Base-by-base conservation (phyloP, 140 eudicot genomes). In the Cichorium intybus region DNA sequence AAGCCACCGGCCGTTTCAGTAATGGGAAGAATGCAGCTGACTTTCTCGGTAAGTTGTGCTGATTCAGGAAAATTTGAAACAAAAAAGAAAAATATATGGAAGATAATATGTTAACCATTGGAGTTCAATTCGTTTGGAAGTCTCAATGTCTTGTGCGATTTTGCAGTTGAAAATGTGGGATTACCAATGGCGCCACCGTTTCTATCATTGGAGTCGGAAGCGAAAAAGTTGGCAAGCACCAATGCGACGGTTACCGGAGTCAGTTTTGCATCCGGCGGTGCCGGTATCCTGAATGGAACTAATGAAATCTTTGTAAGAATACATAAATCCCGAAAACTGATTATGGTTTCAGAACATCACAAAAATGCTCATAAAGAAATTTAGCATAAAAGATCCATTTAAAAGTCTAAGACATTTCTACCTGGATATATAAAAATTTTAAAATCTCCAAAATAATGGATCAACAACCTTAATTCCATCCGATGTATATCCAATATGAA, bases 211-310 rank as follows among this genome's bases (percentile, higher is more conserved):
- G 22, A 1, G 51, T 55, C 52, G 21, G 45, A 60, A 33, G 15
- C 48, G 16, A 45, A 49, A 22, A 37, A 53, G 26, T 12, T 56
- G 27, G 64, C 8, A 33, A 34, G 48, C 8, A 43, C 35, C 50
- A 17, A 53, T 17, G 45, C 54, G 26, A 75, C 71, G 5, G 49
- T 65, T 7, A 75, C 79, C 31, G 95, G 95, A 22, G 95, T 81
- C 39, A 86, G 61, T 75, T 89, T 89, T 70, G 97, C 97, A 23
- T 89, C 97, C 0, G 97, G 95, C 21, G 97, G 97, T 15, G 89
- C 97, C 5, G 95, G 92, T 39, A 75, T 89, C 72, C 71, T 84
- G 33, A 72, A 81, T 48, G 76, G 79, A 65, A 79, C 89, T 0
- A 61, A 64, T 33, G 74, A 68, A 24, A 28, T 61, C 58, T 58